Evolutionary conservation across 805 yeast species (phyloP), one percentile per base, ranked within the genome.

Genomic region (Pichia occidentalis): DNA sequence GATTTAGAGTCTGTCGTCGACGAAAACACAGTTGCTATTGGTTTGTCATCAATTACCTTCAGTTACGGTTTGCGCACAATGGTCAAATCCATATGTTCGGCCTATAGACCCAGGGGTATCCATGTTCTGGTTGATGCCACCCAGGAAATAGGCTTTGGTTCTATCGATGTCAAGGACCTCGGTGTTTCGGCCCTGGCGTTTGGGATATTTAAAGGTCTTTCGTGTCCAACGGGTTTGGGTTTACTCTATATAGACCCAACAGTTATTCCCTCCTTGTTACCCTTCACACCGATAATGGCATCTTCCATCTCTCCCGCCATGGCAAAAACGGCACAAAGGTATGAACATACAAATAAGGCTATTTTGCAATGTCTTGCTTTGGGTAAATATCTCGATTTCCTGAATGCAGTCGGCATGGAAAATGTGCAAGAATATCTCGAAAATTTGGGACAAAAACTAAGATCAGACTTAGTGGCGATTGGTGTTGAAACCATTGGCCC

Each of bases 41-140:
- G 27, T 14, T 7, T 34, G n/a, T 39, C 35, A 5, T 39, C 43
- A 10, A 16, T 39, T 4, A 34, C 26, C 31, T 39, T 27, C 18
- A 26, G 40, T 14, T 29, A 41, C 3, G 46, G 46, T 8, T 14
- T 34, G 11, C 29, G 39, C 13, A 40, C 37, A 12, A 24, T 38
- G n/a, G 17, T 34, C n/a, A 38, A 38, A 27, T 13, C 18, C 6
- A 29, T 42, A 24, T 34, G 36, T 22, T 13, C 21, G 4, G 17
- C 14, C 5, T 36, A 23, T 22, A 32, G 42, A 24, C 27, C 44
- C 14, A 32, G 20, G 17, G 42, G 46, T 12, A 27, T 36, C 26
- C 33, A 40, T 8, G 34, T 40, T n/a, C 19, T 40, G n/a, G 39
- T 37, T 5, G 44, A 43, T 30, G 23, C 36, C 9, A 39, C 41